Evolutionary conservation across 2,329 filamentous ascomycete species (phyloP), one percentile per base, ranked within the genome.

Genomic region (Aureobasidium sp.): DNA sequence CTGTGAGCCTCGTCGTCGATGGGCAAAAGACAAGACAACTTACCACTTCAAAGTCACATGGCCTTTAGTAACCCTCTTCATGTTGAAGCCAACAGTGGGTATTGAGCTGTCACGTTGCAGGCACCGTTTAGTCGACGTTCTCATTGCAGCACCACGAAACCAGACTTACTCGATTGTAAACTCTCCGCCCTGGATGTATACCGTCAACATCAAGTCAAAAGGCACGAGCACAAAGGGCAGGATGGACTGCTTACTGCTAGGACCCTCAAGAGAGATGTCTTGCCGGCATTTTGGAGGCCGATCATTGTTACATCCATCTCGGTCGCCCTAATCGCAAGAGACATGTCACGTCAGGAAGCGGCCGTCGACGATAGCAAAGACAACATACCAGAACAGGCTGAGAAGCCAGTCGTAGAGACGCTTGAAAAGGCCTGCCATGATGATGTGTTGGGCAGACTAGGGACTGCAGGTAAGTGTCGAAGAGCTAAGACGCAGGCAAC

Each of bases 281-380:
- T 99, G 72, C 94, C 94, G 64, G 94, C 94, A 79, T 97, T 97
- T 75, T 99, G 94, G 73, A 99, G 80, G 27, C 94, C 94, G 75
- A 99, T 93, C 88, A 99, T 96, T 69, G 94, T 97, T 74, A 99
- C 93, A 78, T 99, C 94, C 92, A 99, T 97, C 81, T 99, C 94
- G 68, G 92, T 96, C 69, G 93, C 91, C 94, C 93, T 97, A 70
- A 72, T 67, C 62, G 62, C 51, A 53, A 62, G 49, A 62, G 63
- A 64, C 25, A 34, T n/a, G 62, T 59, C 64, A 64, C 57, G 63
- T 48, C 49, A 63, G 64, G 71, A 53, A 41, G 36, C 94, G 99
- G 79, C 14, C 22, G 15, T 62, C 59, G 64, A 63, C 56, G 62
- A 39, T 47, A 62, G 64, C 70, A 44, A 41, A 41, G n/a, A 34